Conservation (phyloP, 2,329 filamentous ascomycete genomes). For the Xylariaceae sp. region DNA sequence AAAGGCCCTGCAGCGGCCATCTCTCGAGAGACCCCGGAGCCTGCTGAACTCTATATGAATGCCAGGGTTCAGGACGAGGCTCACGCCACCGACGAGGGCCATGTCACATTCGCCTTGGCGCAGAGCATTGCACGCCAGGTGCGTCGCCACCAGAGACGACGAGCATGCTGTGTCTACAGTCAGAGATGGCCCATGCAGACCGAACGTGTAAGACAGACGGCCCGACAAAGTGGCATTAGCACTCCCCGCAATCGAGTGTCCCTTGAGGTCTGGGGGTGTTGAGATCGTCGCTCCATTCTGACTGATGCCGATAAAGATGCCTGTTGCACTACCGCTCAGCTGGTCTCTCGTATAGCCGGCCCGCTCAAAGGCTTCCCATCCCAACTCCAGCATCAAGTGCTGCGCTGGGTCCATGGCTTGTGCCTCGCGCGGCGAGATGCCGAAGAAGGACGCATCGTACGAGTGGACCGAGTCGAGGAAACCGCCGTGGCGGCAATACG, state of each 20-base stretch:
- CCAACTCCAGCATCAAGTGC: constrained; percentile 23
- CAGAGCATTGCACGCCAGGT: constrained; percentile 20
- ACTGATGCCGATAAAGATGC: constrained; percentile 25
- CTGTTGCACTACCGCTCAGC: constrained; percentile 22
- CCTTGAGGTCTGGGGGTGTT: constrained; percentile 18
- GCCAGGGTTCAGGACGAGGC: constrained; percentile 19
- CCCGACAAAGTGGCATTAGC: constrained; percentile 23
- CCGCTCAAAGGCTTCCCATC: constrained; percentile 26
- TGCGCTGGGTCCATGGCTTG: constrained; percentile 22
- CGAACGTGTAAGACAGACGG: constrained; percentile 23
- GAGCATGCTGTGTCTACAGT: constrained; percentile 26
- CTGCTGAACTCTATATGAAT: constrained; percentile 19
- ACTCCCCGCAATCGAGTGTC: constrained; percentile 25
- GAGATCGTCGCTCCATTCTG: constrained; percentile 15
- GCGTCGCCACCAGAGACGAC: constrained; percentile 20
- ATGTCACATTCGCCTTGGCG: constrained; percentile 20
- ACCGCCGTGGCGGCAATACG: constrained; percentile 20
- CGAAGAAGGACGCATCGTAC: constrained; percentile 24
- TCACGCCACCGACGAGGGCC: constrained; percentile 18
- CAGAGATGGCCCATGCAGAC: constrained; percentile 25
- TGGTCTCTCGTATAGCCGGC: constrained; percentile 23
- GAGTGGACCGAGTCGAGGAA: constrained; percentile 21
- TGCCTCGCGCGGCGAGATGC: constrained; percentile 25
- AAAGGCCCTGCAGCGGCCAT: constrained; percentile 20
- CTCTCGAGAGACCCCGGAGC: constrained; percentile 16